These are phyloP conservation scores for Gastrodia elata DNA, from an alignment of 106 monocot species.

Conservation along the genomic window DNA sequence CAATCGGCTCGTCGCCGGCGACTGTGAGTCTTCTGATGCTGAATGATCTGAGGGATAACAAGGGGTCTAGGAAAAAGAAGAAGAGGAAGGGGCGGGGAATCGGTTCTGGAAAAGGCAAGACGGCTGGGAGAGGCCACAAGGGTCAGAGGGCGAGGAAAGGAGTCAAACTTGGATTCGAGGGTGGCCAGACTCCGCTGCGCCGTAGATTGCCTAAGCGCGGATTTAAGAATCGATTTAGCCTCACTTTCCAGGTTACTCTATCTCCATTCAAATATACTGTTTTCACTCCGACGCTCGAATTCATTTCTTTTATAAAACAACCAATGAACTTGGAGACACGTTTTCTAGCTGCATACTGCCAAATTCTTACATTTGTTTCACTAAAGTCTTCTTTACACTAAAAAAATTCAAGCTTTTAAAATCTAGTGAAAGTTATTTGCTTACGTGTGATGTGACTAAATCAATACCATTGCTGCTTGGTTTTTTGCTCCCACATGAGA, in stretches of 20 bases:
- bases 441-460: too few relatives aligned
- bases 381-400: too few relatives aligned
- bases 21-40: conserved; percentile 40
- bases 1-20: conserved; percentile 9
- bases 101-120: conserved; percentile 92
- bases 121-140: conserved; percentile 84
- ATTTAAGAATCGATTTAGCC: conserved; percentile 76
- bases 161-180: conserved; percentile 85
- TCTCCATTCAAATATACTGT: background rate
- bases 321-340: background rate
- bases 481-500: too few relatives aligned
- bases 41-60: conserved; percentile 80
- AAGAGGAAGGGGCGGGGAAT: conserved; percentile 84
- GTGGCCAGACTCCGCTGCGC: conserved; percentile 87
- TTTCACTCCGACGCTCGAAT: too few relatives aligned
- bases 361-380: background rate
- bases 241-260: conserved; percentile 66
- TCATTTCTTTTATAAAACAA: background rate
- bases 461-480: too few relatives aligned
- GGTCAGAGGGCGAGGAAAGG: conserved; percentile 90
- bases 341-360: background rate
- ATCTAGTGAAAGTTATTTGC: too few relatives aligned
- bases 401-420: too few relatives aligned
- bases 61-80: conserved; percentile 70
- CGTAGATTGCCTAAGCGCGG: conserved; percentile 70